These are phyloP conservation scores for Nemania sp. DNA, from an alignment of 2,329 filamentous ascomycete species.

Conservation along the genomic window DNA sequence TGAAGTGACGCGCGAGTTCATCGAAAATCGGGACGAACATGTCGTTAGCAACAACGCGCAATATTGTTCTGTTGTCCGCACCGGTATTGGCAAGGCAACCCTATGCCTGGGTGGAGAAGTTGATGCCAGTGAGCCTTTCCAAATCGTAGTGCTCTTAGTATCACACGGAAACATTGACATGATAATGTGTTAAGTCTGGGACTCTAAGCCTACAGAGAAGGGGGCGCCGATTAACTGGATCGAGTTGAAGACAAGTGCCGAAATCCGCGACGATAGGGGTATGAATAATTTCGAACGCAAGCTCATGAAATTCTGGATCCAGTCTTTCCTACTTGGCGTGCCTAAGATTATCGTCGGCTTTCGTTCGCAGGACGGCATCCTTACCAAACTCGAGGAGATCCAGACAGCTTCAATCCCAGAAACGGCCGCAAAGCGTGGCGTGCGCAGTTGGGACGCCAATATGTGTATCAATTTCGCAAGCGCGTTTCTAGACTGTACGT, in stretches of 20 bases:
- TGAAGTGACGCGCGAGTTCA: constrained; percentile 77
- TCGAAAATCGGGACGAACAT: constrained; percentile 78
- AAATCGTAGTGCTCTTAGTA: background rate
- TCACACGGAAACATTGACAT: constrained; percentile 14
- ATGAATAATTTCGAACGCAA: constrained; percentile 86
- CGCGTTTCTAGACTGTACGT: constrained; percentile 79
- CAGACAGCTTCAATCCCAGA: constrained; percentile 83
- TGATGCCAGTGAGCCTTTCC: constrained; percentile 74
- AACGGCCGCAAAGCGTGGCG: constrained; percentile 75
- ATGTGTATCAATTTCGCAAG: constrained; percentile 92
- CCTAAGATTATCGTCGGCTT: constrained; percentile 93
- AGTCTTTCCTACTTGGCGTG: constrained; percentile 93
- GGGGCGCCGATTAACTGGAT: constrained; percentile 87
- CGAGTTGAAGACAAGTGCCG: constrained; percentile 90
- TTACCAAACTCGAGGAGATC: constrained; percentile 80
- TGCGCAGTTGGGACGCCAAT: constrained; percentile 87
- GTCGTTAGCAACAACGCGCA: constrained; percentile 90
- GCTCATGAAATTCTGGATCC: constrained; percentile 95
- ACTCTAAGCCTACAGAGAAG: constrained; percentile 76
- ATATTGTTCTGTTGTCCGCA: constrained; percentile 94
- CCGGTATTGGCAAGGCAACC: constrained; percentile 80
- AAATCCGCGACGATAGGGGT: constrained; percentile 75
- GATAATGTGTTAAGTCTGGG: constrained; percentile 72
- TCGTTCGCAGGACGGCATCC: constrained; percentile 76
- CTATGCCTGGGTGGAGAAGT: constrained; percentile 93